phyloP scores from a whole-genome alignment of 805 yeast species.

The Monosporozyma servazzii region DNA sequence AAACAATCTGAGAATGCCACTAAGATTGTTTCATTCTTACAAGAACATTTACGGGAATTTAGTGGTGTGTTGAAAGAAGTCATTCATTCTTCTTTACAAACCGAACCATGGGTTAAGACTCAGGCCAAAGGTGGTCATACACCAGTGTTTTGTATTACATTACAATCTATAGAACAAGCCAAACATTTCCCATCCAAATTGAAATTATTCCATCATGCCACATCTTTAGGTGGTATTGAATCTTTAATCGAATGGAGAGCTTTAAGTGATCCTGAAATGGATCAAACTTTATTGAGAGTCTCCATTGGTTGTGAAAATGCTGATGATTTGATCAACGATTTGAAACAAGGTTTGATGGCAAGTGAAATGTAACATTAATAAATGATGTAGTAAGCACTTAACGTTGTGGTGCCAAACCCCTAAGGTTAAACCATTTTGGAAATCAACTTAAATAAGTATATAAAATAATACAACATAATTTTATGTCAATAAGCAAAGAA shows the following conservation, averaged over 20 bases:
- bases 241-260: conserved; percentile 88
- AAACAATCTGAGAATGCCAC: conserved; percentile 59
- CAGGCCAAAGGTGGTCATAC: conserved; percentile 58
- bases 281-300: conserved; percentile 54
- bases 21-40: conserved; percentile 49
- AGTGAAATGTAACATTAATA: background rate
- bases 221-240: conserved; percentile 89
- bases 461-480: no score
- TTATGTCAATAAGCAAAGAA: no score
- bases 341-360: conserved; percentile 45
- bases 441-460: no score
- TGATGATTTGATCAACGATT: conserved; percentile 67
- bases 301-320: conserved; percentile 75
- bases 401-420: no score
- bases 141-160: conserved; percentile 70
- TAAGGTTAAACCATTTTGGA: no score
- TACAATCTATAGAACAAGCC: conserved; percentile 46
- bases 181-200: conserved; percentile 53
- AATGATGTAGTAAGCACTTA: background rate
- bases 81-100: conserved; percentile 70
- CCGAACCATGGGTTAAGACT: conserved; percentile 51
- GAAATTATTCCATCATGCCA: conserved; percentile 76
- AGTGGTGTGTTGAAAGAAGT: conserved; percentile 41
- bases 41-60: conserved; percentile 39
- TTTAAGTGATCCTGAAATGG: conserved; percentile 51